Base-by-base conservation (phyloP, 2,329 filamentous ascomycete species). In the Fusarium metavorans region DNA sequence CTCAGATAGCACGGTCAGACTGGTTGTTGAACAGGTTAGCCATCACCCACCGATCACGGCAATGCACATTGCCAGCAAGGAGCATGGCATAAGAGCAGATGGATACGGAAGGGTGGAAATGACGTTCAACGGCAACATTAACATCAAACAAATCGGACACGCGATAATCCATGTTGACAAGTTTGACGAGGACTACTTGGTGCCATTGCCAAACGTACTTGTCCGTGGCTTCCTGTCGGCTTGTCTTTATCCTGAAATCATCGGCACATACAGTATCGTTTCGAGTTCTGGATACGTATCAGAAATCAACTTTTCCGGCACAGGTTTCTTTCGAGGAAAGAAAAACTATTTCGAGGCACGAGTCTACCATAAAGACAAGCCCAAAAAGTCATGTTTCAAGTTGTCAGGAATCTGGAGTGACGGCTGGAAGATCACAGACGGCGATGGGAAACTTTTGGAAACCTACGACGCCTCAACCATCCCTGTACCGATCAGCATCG, bases 1-100 rank as follows among this genome's bases (percentile, higher is more conserved):
- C 25, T 60, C 41, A 0, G 50, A 65, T 25, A 77, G 77, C 13
- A 70, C 76, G 14, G 81, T 79, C 0, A 83, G 80, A 7, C 82
- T 86, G 25, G 75, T 76, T 4, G 67, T 76, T 34, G 87, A 89
- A 78, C 87, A 89, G 77, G 87, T 89, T 70, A 86, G 84, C 73
- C 87, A 89, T 69, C 87, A 89, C 76, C 87, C 87, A 27, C 87
- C 87, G 20, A 87, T 88, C 50, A 88, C 87, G 4, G 87, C 87
- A 3, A 87, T 88, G 80, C 86, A 87, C 77, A 85, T 88, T 34
- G 76, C 79, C 27, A 85, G 87, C 74, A 73, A 80, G 18, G 80
- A 83, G 14, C 81, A 85, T 64, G 84, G 85, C 11, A 84, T 88
- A 18, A 83, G 85, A 20, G 84, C 87, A 4, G 83, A 88, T 70